Conservation (phyloP, 371 early-diverging fungal species). For the Apophysomyces trapeziformis region DNA sequence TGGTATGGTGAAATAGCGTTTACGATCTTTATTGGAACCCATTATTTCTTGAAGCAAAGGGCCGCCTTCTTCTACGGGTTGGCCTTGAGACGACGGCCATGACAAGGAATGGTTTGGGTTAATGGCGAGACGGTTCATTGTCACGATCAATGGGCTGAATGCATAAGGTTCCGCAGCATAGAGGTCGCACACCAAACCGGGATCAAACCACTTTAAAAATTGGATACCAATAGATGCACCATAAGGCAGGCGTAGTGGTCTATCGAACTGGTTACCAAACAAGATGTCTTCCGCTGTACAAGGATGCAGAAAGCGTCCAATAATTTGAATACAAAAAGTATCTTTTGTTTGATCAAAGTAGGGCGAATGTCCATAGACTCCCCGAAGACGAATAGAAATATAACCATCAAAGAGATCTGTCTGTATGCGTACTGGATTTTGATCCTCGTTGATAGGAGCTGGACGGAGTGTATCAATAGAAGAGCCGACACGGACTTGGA, state of each 20-base stretch:
- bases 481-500: slow-evolving; percentile 62
- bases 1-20: slow-evolving; percentile 28
- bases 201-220: slow-evolving; percentile 81
- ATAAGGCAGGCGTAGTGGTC: slow-evolving; percentile 69
- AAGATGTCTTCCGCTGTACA: slow-evolving; percentile 71
- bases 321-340: slow-evolving; percentile 72
- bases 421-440: slow-evolving; percentile 64
- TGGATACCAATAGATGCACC: slow-evolving; percentile 75
- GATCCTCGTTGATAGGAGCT: slow-evolving; percentile 71
- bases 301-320: slow-evolving; percentile 70
- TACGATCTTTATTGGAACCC: slow-evolving; percentile 42
- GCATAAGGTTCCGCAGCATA: slow-evolving; percentile 78
- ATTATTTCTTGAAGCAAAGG: slow-evolving; percentile 22
- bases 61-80: slow-evolving; percentile 46
- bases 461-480: slow-evolving; percentile 54
- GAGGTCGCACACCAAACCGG: slow-evolving; percentile 76
- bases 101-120: slow-evolving; percentile 32
- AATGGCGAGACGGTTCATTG: slow-evolving; percentile 73
- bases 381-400: slow-evolving; percentile 69
- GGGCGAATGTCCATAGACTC: slow-evolving; percentile 35
- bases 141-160: slow-evolving; percentile 71
- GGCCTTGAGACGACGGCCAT: slow-evolving; percentile 49
- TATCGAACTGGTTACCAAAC: slow-evolving; percentile 82
- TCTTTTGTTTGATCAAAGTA: slow-evolving; percentile 63
- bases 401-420: slow-evolving; percentile 68